Percentiles rank a stretch among this genome's conserved stretches.
Evolutionary conservation across 1,139 yeast species (phyloP).

Genomic region (Trichomonascaceae sp.): DNA sequence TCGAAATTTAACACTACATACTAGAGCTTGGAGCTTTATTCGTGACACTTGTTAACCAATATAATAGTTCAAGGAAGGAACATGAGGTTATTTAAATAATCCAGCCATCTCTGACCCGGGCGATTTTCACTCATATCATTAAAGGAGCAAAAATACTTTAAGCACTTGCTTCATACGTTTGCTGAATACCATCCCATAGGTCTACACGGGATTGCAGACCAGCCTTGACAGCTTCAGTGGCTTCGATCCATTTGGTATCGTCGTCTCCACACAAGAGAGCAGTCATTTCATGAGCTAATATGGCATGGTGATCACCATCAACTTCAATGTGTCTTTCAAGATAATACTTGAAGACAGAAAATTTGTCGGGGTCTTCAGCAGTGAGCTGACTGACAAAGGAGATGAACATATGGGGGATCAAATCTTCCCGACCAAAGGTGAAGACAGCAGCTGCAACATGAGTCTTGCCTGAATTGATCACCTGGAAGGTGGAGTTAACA

Average conservation of each 20-base stretch:
- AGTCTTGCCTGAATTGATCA: constrained; percentile 44
- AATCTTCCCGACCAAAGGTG: constrained; percentile 22
- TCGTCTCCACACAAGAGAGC: constrained; percentile 20
- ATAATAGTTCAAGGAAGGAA: background rate
- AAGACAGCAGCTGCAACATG: constrained; percentile 23
- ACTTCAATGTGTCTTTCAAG: constrained; percentile 23
- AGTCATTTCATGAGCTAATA: constrained; percentile 21
- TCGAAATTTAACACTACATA: background rate
- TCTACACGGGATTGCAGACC: constrained; percentile 19
- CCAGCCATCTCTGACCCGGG: background rate
- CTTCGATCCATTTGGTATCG: constrained; percentile 20
- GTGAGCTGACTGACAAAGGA: constrained; percentile 52
- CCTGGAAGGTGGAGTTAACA: constrained; percentile 67
- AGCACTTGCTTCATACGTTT: constrained; percentile 4
- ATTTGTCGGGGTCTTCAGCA: constrained; percentile 21
- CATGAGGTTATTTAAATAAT: background rate
- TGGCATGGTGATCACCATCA: constrained; percentile 22
- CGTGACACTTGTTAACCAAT: background rate
- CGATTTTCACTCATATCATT: background rate
- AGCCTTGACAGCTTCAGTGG: constrained; percentile 19
- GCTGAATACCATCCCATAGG: constrained; percentile 20
- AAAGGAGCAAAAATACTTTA: background rate
- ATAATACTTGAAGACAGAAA: constrained; percentile 21
- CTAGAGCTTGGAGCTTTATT: background rate
- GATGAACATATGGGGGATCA: constrained; percentile 57